Evolutionary conservation across 257 asterid genomes (phyloP).

Genomic region (Catharanthus roseus): DNA sequence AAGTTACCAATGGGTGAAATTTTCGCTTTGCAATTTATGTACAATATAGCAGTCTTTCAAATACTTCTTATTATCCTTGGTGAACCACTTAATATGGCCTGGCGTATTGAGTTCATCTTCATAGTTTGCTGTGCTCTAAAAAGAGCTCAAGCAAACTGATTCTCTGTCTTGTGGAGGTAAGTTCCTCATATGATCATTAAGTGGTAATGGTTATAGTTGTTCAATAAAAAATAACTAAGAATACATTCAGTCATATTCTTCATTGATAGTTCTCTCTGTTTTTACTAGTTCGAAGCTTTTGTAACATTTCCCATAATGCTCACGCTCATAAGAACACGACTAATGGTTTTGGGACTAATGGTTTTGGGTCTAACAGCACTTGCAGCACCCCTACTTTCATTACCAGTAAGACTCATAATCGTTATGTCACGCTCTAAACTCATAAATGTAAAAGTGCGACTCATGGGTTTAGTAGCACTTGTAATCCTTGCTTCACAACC

Average conservation of each 20-base stretch:
- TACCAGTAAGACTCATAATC: too few species aligned
- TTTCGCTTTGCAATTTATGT: background rate
- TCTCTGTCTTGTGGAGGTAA: background rate
- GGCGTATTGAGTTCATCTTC: background rate
- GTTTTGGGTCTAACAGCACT: too few species aligned
- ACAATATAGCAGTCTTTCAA: too few species aligned
- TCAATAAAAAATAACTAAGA: background rate
- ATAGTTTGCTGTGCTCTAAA: background rate
- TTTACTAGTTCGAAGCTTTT: too few species aligned
- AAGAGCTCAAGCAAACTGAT: background rate
- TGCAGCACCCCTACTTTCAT: too few species aligned
- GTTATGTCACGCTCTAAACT: too few species aligned
- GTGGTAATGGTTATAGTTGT: background rate
- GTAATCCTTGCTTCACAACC: too few species aligned
- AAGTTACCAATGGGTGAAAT: background rate
- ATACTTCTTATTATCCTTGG: background rate
- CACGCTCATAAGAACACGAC: too few species aligned
- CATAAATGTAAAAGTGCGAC: too few species aligned
- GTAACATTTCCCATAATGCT: too few species aligned
- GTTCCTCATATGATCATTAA: background rate
- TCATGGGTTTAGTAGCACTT: too few species aligned
- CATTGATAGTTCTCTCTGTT: background rate
- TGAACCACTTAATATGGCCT: background rate
- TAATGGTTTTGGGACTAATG: too few species aligned
- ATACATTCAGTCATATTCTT: background rate